Base-by-base conservation (phyloP, 2,329 filamentous ascomycete genomes). In the Ceratocystis cacaofunesta region DNA sequence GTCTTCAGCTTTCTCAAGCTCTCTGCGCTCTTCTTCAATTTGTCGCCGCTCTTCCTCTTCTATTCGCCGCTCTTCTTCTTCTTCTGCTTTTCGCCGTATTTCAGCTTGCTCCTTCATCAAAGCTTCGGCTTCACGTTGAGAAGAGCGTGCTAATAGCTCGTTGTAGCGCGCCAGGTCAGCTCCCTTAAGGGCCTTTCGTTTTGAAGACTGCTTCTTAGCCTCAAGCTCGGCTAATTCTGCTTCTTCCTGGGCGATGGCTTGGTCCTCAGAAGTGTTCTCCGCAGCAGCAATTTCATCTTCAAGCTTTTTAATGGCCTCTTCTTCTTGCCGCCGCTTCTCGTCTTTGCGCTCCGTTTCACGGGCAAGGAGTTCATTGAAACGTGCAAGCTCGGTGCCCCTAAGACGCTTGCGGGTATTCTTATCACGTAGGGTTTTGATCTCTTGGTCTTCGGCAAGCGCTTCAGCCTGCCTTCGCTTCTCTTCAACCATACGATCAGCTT, bases 41-140 rank as follows among this genome's bases (percentile, higher is more conserved):
- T 63, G 61, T 22, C 48, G 58, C 1, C 63, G 66, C 43, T 65
- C 66, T 48, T 67, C 63, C 30, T 65, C 66, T n/a, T 65, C 62
- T 19, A 58, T 52, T 7, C 50, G 65, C 19, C 43, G 58, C 17
- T 67, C 63, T 25, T 65, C 48, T 41, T 67, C 58, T 50, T 65
- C 63, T 60, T 65, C 22, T 22, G 44, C 30, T 55, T 41, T 58
- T 28, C 65, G 65, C 8, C 44, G 61, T 19, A 28, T 17, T 19
- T 63, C 66, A n/a, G 63, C 63, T 48, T 67, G 63, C 15, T 65
- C 64, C 22, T 57, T 61, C 58, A 67, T 65, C 5, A 65, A 25
- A 15, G 62, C 64, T 43, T 62, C 44, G 30, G 63, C 55, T 52
- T 67, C 66, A 12, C 66, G 66, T 25, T 65, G 62, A n/a, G 66